Base-by-base conservation (phyloP, 2,329 filamentous ascomycete species). In the Cryphonectria nitschkei region DNA sequence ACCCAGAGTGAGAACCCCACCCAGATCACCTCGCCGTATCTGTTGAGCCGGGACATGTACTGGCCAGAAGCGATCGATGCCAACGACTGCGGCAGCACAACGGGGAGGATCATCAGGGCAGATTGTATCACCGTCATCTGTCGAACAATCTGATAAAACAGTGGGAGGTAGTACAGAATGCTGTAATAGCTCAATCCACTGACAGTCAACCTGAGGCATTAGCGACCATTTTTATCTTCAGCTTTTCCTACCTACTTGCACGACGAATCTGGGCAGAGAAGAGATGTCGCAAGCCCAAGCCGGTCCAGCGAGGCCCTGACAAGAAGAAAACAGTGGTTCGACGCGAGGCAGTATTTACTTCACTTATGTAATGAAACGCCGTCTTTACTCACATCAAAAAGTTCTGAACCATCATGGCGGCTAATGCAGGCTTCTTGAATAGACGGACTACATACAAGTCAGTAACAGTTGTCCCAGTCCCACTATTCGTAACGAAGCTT, bases 11-110 rank as follows among this genome's bases (percentile, higher is more conserved):
- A 75, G 64, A 81, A 81, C 1, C 80, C 80, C 3, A 74, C 67
- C 74, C 86, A 88, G 56, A 91, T 86, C 1, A 90, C 82, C 73
- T 88, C 87, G 5, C 85, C 86, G 74, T 91, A 91, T 0, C 88
- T 83, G 71, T 87, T 86, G 11, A 76, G 77, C 5, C 84, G 81
- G 2, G 88, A 87, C 50, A 91, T 88, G 74, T 89, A 90, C 65
- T 86, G 84, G 0, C 88, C 89, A 0, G 85, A 86, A 0, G 82
- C 52, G 16, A 84, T 82, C 14, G 83, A 85, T n/a, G 81, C 76
- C 2, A 78, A 73, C 22, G 80, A 76, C 75, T 88, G 83, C 26
- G 79, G 79, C 46, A 80, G 75, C 41, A 86, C 81, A 75, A 88
- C 79, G 0, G 86, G 85, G 9, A 85, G 79, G 3, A 81, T 84